Evolutionary conservation across 768 basidiomycete species (phyloP), one percentile per base, ranked within the genome.

Genomic region (Boletus patriciae): DNA sequence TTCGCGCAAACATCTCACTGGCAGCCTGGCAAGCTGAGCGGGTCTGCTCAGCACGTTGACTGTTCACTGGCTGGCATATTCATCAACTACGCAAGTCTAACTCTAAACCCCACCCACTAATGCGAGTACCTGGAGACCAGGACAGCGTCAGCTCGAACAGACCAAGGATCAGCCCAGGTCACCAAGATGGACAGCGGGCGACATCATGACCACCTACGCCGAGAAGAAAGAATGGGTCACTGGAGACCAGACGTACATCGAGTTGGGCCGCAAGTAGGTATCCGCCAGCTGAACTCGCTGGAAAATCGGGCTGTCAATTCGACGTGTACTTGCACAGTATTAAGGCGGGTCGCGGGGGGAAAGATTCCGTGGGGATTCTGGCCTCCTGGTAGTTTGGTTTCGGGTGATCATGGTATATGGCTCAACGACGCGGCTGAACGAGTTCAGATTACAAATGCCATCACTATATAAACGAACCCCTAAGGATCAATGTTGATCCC

Each of bases 321-420:
- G 34, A 23, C 46, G 27, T 41, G 40, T 49, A 23, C 43, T 38
- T 9, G 50, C 6, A 15, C 54, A 95, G 93, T 95, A 55, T 76
- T 97, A 59, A 83, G 93, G 45, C 73, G 82, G n/a, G 74, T 95
- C 25, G 89, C 93, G 0, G 94, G 96, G 71, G 90, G 88, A 21
- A 80, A 77, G 58, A 77, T 96, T 44, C 75, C 77, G 21, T 97
- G 94, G 94, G 88, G 83, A 31, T 95, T 94, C 72, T 89, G 87
- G 84, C 92, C 93, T 9, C 86, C 88, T 13, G 80, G 68, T 1
- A 67, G 65, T 33, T 62, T 57, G 23, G 46, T 48, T 55, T 76
- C 68, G 9, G 65, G 68, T 29, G 77, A 70, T 11, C 62, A 69
- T 37, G 86, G 88, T 1, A 80, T 89, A 57, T 88, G 86, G n/a